Evolutionary conservation across 331 rosid species (phyloP).

Genomic region (Cydonia oblonga): DNA sequence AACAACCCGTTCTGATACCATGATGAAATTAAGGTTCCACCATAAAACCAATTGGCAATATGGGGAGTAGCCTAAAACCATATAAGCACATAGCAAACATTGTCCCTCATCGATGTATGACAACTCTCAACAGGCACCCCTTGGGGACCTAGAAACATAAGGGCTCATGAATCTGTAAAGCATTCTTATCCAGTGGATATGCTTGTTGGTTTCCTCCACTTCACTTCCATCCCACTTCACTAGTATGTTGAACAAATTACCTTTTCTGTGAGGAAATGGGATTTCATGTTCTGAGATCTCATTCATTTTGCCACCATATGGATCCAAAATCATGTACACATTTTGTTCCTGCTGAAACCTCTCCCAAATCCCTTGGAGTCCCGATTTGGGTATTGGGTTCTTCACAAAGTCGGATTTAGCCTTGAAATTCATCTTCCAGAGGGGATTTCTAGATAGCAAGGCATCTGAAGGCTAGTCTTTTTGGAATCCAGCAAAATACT

Average conservation of each 20-base stretch:
- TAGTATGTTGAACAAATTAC: constrained; percentile 29
- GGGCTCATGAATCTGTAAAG: constrained; percentile 28
- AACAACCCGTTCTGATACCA: no score
- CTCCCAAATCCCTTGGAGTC: constrained; percentile 33
- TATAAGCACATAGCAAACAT: no score
- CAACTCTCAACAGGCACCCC: no score
- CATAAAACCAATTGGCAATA: no score
- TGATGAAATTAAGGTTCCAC: no score
- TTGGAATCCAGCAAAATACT: constrained; percentile 25
- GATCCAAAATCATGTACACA: constrained; percentile 30
- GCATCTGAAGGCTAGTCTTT: constrained; percentile 14
- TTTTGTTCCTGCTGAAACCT: constrained; percentile 22
- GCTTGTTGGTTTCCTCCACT: constrained; percentile 15
- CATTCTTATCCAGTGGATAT: constrained; percentile 30
- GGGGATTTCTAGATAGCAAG: constrained; percentile 24
- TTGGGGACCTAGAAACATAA: constrained; percentile 40
- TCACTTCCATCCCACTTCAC: constrained; percentile 33
- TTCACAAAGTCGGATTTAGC: constrained; percentile 48
- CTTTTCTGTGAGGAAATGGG: constrained; percentile 47
- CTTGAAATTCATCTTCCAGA: constrained; percentile 26
- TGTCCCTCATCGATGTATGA: no score
- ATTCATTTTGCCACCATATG: constrained; percentile 40
- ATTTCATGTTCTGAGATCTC: constrained; percentile 32
- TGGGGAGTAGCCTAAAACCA: no score
- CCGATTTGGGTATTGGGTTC: constrained; percentile 21